Percentiles rank a stretch among this genome's conserved stretches.
phyloP scores from a whole-genome alignment of 2,329 filamentous ascomycete genomes.

The Colletotrichum eleusines region DNA sequence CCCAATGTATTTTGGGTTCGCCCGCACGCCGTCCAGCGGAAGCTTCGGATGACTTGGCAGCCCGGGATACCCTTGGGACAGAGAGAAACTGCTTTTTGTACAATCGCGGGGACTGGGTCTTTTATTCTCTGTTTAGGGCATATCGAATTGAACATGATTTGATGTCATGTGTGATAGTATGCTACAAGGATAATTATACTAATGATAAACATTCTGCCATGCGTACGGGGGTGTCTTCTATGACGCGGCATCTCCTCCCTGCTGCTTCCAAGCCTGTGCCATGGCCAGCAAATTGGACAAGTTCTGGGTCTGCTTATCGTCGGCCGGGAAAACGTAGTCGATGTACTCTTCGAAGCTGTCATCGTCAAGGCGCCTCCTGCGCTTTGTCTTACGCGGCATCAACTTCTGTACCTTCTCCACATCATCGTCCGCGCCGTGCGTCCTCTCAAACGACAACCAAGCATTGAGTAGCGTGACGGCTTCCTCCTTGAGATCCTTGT shows the following conservation, averaged over 20 bases:
- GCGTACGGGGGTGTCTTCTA: not conserved
- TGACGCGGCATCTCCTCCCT: constrained; percentile 52
- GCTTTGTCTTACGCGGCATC: constrained; percentile 95
- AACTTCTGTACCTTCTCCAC: constrained; percentile 87
- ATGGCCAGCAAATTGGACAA: constrained; percentile 86
- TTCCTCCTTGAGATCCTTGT: constrained; percentile 92
- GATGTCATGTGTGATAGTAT: constrained; percentile 2
- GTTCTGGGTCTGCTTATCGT: constrained; percentile 87
- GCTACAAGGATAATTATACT: constrained; percentile 1
- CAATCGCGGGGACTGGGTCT: too few relatives aligned
- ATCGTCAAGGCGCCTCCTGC: constrained; percentile 90
- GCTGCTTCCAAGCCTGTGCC: constrained; percentile 90
- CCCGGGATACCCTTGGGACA: not conserved
- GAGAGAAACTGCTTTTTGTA: not conserved
- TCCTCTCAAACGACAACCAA: constrained; percentile 92
- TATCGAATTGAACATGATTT: constrained; percentile 4
- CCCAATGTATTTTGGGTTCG: not conserved
- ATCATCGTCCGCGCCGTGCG: constrained; percentile 81
- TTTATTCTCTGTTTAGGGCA: not conserved
- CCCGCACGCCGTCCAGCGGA: not conserved
- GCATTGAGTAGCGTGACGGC: constrained; percentile 91
- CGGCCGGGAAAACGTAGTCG: constrained; percentile 96
- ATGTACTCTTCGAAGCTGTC: constrained; percentile 96
- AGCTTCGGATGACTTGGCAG: constrained; percentile 9
- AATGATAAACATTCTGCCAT: not conserved